A percentile compares a stretch with the other conserved stretches of the same genome.
These are phyloP conservation scores for Suillus subluteus DNA, from an alignment of 768 basidiomycete genomes.

Conservation along the genomic window DNA sequence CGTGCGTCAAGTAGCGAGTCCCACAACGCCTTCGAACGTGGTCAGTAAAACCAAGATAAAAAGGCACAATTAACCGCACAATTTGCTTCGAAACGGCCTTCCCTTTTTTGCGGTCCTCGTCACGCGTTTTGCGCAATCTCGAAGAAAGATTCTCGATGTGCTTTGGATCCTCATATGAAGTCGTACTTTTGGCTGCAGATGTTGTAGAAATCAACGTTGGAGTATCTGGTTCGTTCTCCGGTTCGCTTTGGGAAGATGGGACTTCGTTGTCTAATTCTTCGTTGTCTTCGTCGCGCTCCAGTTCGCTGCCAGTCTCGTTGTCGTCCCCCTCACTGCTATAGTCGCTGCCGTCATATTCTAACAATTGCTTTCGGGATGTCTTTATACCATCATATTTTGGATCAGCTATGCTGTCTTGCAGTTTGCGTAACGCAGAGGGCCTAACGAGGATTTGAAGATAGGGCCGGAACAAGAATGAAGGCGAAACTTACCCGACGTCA, in stretches of 20 bases:
- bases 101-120: constrained; percentile 80
- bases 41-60: constrained; percentile 15
- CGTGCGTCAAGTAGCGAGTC: constrained; percentile 88
- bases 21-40: constrained; percentile 67
- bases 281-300: constrained; percentile 13
- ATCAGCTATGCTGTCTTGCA: constrained; percentile 67
- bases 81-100: constrained; percentile 83
- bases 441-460: constrained; percentile 39
- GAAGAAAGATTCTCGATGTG: constrained; percentile 49
- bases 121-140: constrained; percentile 58
- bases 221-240: constrained; percentile 13
- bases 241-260: constrained; percentile 15
- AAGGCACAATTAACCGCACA: constrained; percentile 45
- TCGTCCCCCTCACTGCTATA: constrained; percentile 20
- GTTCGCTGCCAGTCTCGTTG: constrained; percentile 30
- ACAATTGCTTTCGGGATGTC: constrained; percentile 60
- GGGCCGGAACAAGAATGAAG: constrained; percentile 6
- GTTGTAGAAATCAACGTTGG: constrained; percentile 11
- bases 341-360: constrained; percentile 39
- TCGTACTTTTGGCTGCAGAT: constrained; percentile 18
- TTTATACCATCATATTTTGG: constrained; percentile 79
- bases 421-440: constrained; percentile 68
- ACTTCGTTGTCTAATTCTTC: constrained; percentile 18
- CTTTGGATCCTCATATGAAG: constrained; percentile 6
- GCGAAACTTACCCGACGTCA: constrained; percentile 70